A percentile compares a stretch with the other conserved stretches of the same genome.
These are phyloP conservation scores for Lolium multiflorum DNA, from an alignment of 176 grass and related monocot species.

Conservation along the genomic window DNA sequence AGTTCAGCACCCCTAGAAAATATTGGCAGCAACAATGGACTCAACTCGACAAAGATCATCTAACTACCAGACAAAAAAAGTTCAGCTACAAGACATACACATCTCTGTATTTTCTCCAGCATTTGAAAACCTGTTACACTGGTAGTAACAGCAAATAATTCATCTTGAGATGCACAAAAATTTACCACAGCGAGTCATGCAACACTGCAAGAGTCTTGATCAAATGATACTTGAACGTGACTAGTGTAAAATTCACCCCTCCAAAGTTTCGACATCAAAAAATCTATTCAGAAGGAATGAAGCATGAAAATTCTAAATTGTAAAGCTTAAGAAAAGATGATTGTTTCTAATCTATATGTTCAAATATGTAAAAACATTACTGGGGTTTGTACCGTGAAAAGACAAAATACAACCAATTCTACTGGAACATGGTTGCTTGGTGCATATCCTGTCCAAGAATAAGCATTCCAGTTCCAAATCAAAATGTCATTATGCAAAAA, in stretches of 20 bases:
- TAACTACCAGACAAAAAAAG: not conserved
- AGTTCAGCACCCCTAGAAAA: not conserved
- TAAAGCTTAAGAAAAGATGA: not conserved
- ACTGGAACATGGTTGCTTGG: not conserved
- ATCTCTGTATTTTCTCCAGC: not conserved
- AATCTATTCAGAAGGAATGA: not conserved
- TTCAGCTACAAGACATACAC: not conserved
- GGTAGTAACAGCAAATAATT: not conserved
- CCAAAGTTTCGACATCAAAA: conserved; percentile 3
- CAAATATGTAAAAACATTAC: not conserved
- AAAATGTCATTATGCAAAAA: not conserved
- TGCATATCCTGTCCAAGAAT: conserved; percentile 12
- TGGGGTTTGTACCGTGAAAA: not conserved
- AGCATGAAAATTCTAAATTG: not conserved
- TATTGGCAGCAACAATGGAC: not conserved
- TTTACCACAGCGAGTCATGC: not conserved
- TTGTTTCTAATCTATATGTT: not conserved
- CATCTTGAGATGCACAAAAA: not conserved
- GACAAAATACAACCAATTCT: not conserved
- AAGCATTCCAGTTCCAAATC: not conserved
- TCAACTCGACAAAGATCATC: not conserved
- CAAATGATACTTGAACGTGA: not conserved
- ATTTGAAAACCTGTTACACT: not conserved
- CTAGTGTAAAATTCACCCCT: not conserved
- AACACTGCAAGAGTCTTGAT: not conserved